These are phyloP conservation scores for Fusarium sp. DNA, from an alignment of 2,329 filamentous ascomycete genomes.

Conservation along the genomic window DNA sequence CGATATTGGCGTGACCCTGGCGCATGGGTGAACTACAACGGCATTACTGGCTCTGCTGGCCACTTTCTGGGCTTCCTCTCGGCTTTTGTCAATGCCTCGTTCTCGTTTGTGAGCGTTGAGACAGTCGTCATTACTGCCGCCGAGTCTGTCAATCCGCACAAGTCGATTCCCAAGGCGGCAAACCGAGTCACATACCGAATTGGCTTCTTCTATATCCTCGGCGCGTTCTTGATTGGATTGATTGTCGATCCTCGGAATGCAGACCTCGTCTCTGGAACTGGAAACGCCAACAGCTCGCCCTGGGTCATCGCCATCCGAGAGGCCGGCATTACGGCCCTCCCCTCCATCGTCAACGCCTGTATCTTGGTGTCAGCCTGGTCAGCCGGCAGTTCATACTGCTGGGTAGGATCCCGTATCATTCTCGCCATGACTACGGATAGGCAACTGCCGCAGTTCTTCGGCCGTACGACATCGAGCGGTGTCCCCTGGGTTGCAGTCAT, in stretches of 20 bases:
- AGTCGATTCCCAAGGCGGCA: constrained; percentile 72
- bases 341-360: constrained; percentile 75
- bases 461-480: constrained; percentile 69
- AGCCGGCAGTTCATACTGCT: constrained; percentile 67
- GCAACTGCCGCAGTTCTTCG: constrained; percentile 73
- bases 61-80: constrained; percentile 68
- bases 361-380: constrained; percentile 76
- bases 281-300: constrained; percentile 66
- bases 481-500: constrained; percentile 69
- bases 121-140: constrained; percentile 67
- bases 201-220: constrained; percentile 70
- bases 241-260: constrained; percentile 73
- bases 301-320: constrained; percentile 78
- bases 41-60: constrained; percentile 56
- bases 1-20: constrained; percentile 55
- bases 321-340: constrained; percentile 71
- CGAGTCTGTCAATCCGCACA: constrained; percentile 71
- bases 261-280: constrained; percentile 59
- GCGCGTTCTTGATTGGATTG: constrained; percentile 68
- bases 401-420: constrained; percentile 72
- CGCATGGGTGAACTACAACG: constrained; percentile 63
- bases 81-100: constrained; percentile 65
- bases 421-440: constrained; percentile 75
- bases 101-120: constrained; percentile 62
- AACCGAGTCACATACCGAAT: constrained; percentile 70